Percentiles rank a stretch among this genome's conserved stretches.
Evolutionary conservation across 169 alveolate species (phyloP).

Genomic region (Neospora caninum): DNA sequence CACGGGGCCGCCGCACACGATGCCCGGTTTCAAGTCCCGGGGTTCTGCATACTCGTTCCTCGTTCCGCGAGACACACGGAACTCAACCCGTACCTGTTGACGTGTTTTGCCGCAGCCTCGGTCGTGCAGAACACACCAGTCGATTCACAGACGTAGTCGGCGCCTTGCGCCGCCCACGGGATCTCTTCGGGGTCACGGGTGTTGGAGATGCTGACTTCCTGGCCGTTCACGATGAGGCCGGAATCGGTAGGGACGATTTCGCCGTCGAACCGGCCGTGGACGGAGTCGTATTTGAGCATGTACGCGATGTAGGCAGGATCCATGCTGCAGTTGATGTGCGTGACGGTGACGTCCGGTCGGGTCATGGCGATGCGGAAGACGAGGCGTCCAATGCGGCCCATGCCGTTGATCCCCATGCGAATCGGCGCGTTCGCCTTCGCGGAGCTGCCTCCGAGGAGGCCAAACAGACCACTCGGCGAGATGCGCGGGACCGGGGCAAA

Average conservation of each 20-base stretch:
- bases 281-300: slow-evolving; percentile 95
- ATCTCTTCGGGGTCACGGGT: slow-evolving; percentile 93
- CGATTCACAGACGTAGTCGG: slow-evolving; percentile 95
- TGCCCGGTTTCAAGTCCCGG: no score
- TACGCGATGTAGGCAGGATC: slow-evolving; percentile 92
- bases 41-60: no score
- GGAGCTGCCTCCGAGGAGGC: neutral
- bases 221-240: slow-evolving; percentile 85
- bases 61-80: no score
- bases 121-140: slow-evolving; percentile 96
- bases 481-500: neutral
- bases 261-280: slow-evolving; percentile 92
- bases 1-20: no score
- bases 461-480: slow-evolving; percentile 15
- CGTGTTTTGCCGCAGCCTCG: slow-evolving; percentile 78
- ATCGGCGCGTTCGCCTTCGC: slow-evolving; percentile 25
- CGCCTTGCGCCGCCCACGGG: slow-evolving; percentile 95
- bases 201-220: slow-evolving; percentile 80
- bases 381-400: slow-evolving; percentile 99
- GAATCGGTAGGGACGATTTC: slow-evolving; percentile 82
- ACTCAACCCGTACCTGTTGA: slow-evolving; percentile 57
- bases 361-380: slow-evolving; percentile 94
- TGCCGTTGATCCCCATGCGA: slow-evolving; percentile 98
- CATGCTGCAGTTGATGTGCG: slow-evolving; percentile 90
- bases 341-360: slow-evolving; percentile 73